Evolutionary conservation across 2,329 filamentous ascomycete genomes (phyloP).

Genomic region (Gremmenia infestans): DNA sequence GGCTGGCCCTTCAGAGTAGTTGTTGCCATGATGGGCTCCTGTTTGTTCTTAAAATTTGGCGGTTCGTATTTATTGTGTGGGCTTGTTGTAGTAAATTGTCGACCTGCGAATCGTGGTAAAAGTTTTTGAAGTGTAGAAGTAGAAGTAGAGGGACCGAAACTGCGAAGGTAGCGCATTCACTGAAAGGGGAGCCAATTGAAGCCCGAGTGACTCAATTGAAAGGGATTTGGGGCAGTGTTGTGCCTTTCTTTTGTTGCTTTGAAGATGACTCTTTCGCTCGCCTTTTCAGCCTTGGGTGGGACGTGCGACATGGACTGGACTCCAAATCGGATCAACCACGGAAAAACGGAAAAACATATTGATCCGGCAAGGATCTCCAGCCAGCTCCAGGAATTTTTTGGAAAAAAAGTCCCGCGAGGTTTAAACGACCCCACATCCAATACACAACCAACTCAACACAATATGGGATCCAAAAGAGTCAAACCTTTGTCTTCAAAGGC

Average conservation of each 20-base stretch:
- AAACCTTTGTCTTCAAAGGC: slow-evolving; percentile 39
- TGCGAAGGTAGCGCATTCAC: slow-evolving; percentile 37
- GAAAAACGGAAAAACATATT: too few species aligned
- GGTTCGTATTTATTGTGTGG: slow-evolving; percentile 32
- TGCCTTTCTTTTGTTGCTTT: background rate
- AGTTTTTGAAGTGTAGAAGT: slow-evolving; percentile 8
- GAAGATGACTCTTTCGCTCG: background rate
- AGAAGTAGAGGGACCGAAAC: slow-evolving; percentile 33
- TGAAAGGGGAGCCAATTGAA: slow-evolving; percentile 22
- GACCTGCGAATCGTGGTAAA: slow-evolving; percentile 19
- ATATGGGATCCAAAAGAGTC: slow-evolving; percentile 46
- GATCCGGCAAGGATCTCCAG: too few species aligned
- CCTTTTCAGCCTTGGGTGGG: background rate
- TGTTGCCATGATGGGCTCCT: slow-evolving; percentile 46
- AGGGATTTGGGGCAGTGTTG: background rate
- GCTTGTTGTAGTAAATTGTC: slow-evolving; percentile 37
- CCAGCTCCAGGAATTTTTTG: background rate
- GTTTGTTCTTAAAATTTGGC: slow-evolving; percentile 30
- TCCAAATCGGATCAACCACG: too few species aligned
- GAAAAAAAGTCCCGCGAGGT: background rate
- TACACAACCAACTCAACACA: slow-evolving; percentile 14
- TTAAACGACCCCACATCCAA: background rate
- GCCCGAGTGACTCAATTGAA: slow-evolving; percentile 18
- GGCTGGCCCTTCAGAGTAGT: slow-evolving; percentile 86
- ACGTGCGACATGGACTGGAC: too few species aligned